These are phyloP conservation scores for Gossypium australe DNA, from an alignment of 345 rosid species.

Conservation along the genomic window DNA sequence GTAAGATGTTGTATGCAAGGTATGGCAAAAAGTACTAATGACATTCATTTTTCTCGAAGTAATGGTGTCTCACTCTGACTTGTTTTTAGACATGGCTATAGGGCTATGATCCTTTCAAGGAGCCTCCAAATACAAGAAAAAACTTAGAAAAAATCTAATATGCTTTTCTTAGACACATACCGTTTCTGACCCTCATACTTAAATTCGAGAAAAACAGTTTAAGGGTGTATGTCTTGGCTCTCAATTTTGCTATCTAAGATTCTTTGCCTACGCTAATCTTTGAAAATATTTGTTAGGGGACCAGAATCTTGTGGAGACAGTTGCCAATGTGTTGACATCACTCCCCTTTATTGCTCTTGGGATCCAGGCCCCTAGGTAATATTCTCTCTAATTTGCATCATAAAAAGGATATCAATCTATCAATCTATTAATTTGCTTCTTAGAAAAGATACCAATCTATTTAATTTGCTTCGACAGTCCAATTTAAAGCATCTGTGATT, in stretches of 20 bases:
- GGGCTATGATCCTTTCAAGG: background rate
- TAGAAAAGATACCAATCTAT: background rate
- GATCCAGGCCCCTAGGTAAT: constrained; percentile 87
- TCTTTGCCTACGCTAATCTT: background rate
- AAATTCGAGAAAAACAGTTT: background rate
- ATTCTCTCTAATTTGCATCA: constrained; percentile 9
- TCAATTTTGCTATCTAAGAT: background rate
- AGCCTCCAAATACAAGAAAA: background rate
- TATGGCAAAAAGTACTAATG: constrained; percentile 21
- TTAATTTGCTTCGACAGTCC: background rate
- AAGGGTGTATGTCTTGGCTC: background rate
- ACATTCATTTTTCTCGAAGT: background rate
- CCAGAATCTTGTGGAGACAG: constrained; percentile 53
- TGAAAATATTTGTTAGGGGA: constrained; percentile 49
- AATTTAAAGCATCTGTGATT: background rate
- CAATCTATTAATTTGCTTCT: background rate
- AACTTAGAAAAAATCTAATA: background rate
- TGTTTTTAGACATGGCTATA: background rate
- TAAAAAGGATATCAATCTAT: background rate
- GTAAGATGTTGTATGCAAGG: constrained; percentile 53
- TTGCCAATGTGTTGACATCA: constrained; percentile 87
- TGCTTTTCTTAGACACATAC: background rate
- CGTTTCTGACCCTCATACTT: background rate
- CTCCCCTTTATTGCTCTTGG: constrained; percentile 88
- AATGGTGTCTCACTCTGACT: background rate